These are phyloP conservation scores for Trichoderma cornu-damae DNA, from an alignment of 2,329 filamentous ascomycete species.

Conservation along the genomic window DNA sequence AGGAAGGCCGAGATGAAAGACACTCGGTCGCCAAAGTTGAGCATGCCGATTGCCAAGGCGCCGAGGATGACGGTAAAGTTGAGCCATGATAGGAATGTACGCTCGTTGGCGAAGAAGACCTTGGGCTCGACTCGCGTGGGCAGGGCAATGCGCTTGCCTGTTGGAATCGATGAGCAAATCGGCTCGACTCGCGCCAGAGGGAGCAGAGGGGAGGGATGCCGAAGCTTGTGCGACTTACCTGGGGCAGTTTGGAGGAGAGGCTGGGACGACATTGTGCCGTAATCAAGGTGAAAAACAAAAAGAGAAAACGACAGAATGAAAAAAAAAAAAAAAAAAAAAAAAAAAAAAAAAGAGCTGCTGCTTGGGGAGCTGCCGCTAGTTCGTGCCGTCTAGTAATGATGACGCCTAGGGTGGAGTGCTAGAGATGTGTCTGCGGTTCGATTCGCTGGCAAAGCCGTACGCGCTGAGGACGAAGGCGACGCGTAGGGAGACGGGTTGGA, in stretches of 20 bases:
- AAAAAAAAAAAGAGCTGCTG: not conserved
- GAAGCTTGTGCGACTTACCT: constrained; percentile 49
- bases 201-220: not conserved
- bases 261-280: constrained; percentile 75
- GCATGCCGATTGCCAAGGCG: constrained; percentile 89
- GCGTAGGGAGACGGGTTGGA: not conserved
- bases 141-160: constrained; percentile 97
- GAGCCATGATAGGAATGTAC: constrained; percentile 98
- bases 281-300: constrained; percentile 11
- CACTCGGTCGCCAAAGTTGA: constrained; percentile 94
- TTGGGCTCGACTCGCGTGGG: constrained; percentile 98
- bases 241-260: constrained; percentile 92
- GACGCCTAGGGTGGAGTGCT: not conserved
- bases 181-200: not conserved
- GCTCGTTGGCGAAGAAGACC: constrained; percentile 99
- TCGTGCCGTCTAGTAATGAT: not conserved
- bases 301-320: too few relatives aligned
- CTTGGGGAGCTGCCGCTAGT: not conserved
- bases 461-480: not conserved
- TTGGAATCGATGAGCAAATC: constrained; percentile 6
- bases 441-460: not conserved
- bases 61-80: constrained; percentile 99
- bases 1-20: constrained; percentile 91
- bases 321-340: too few relatives aligned
- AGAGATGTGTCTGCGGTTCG: not conserved